Evolutionary conservation across 2,329 filamentous ascomycete species (phyloP), one percentile per base, ranked within the genome.

Genomic region (Simplicillium sp.): DNA sequence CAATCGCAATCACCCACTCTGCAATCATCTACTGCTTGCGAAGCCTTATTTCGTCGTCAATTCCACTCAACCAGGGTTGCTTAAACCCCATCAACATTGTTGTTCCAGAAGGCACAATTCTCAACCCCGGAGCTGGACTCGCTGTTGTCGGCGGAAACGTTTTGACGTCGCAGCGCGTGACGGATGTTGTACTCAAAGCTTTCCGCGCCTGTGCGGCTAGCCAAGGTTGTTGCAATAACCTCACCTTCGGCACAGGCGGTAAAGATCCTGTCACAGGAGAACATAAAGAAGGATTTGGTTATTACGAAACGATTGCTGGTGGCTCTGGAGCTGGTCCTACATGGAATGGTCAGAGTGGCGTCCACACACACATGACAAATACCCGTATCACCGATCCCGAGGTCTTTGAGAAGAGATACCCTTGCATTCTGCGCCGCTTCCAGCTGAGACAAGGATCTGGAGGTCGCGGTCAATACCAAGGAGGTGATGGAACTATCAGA

Each of bases 351-450:
- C 81, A 82, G 11, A 77, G 69, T 39, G 84, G 83, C 18, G 83
- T 89, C n/a, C 84, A 90, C 56, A 83, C 77, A 2, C 84, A 90
- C 61, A 88, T 89, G 82, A 90, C 86, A 7, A 92, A 92, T 58
- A 90, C 85, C 3, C 74, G 84, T 12, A 90, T 89, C 54, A 89
- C 85, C 0, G 86, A 90, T 54, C 71, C 81, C 0, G 86, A 92
- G 56, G 75, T 88, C 7, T 84, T 90, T 48, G 85, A 90, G 63
- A 70, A 82, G 20, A 67, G 85, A 8, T 88, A 88, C 52, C 84
- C 84, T 0, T 52, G 50, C 32, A 42, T 92, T 2, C 62, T 92
- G 29, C 69, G 80, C 6, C 73, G 84, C 49, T 90, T 89, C 57
- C 70, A 71, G 11, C 62, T 90, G 9, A 64, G 85, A 1, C 49